Evolutionary conservation across 352 stramenopile species (phyloP).

Genomic region (Phytophthora citricola): DNA sequence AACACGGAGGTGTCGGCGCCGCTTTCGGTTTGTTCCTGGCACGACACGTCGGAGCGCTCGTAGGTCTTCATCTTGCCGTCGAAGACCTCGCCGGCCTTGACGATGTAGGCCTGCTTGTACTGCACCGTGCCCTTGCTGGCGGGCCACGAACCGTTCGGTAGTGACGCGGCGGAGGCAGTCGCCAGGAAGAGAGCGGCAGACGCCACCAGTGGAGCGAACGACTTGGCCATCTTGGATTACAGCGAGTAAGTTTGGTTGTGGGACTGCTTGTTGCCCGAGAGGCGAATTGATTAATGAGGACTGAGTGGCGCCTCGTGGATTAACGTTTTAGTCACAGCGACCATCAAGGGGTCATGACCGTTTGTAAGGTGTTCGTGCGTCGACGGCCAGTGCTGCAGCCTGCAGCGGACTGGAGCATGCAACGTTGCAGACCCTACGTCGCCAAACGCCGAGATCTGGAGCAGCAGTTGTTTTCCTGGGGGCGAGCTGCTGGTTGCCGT

Average conservation of each 20-base stretch:
- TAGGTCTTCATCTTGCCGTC: neutral
- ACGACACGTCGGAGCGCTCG: neutral
- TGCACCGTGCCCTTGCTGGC: constrained; percentile 12
- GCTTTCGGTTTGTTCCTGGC: neutral
- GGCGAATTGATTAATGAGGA: neutral
- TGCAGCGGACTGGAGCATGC: neutral
- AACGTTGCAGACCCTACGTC: neutral
- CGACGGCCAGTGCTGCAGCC: neutral
- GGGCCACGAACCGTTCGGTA: constrained; percentile 24
- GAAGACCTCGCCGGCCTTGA: constrained; percentile 19
- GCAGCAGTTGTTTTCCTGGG: neutral
- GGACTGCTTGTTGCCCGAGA: no score
- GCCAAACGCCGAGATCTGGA: neutral
- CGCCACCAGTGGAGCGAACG: constrained; percentile 4
- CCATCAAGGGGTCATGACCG: constrained; percentile 7
- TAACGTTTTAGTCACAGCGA: constrained; percentile 12
- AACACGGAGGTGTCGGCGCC: neutral
- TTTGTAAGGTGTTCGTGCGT: constrained; percentile 2
- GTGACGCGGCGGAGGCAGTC: constrained; percentile 6
- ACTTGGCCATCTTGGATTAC: constrained; percentile 6
- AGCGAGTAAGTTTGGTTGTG: neutral
- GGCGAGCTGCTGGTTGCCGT: neutral
- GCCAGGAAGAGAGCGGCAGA: constrained; percentile 10
- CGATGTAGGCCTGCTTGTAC: constrained; percentile 9
- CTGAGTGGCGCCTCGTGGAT: neutral